Percentiles rank a stretch among this genome's conserved stretches.
Evolutionary conservation across 305 asterid species (phyloP).

Genomic region (Fraxinus dipetala): DNA sequence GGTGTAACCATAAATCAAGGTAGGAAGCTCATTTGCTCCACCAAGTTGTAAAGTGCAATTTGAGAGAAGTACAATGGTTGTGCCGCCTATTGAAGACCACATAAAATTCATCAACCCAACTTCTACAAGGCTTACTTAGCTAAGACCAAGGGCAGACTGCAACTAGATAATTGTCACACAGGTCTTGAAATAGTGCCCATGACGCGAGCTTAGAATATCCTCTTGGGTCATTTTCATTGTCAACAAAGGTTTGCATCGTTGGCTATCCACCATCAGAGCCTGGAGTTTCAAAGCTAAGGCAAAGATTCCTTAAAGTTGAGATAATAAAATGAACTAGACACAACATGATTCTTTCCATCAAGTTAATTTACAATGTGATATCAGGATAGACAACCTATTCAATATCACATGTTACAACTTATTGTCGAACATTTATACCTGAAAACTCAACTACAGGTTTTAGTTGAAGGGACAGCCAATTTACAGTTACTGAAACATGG

Average conservation of each 20-base stretch:
- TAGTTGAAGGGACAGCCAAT: neutral
- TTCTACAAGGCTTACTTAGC: neutral
- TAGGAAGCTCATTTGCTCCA: neutral
- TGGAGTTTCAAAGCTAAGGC: neutral
- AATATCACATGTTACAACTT: neutral
- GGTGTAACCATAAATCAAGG: neutral
- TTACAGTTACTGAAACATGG: neutral
- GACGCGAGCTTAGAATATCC: neutral
- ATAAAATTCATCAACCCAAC: neutral
- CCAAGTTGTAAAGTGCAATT: neutral
- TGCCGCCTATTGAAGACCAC: neutral
- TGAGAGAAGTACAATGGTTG: neutral
- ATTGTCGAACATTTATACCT: neutral
- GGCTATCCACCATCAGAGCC: neutral
- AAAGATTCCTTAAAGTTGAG: neutral
- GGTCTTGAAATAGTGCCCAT: neutral
- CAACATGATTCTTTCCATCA: neutral
- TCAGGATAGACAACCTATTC: neutral
- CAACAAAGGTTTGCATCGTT: neutral
- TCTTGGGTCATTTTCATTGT: neutral
- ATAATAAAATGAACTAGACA: neutral
- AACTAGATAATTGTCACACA: neutral
- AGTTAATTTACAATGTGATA: neutral
- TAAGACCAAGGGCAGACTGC: neutral
- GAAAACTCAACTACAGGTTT: neutral